phyloP scores from a whole-genome alignment of 2,329 filamentous ascomycete species.

The Fusarium lateritium region DNA sequence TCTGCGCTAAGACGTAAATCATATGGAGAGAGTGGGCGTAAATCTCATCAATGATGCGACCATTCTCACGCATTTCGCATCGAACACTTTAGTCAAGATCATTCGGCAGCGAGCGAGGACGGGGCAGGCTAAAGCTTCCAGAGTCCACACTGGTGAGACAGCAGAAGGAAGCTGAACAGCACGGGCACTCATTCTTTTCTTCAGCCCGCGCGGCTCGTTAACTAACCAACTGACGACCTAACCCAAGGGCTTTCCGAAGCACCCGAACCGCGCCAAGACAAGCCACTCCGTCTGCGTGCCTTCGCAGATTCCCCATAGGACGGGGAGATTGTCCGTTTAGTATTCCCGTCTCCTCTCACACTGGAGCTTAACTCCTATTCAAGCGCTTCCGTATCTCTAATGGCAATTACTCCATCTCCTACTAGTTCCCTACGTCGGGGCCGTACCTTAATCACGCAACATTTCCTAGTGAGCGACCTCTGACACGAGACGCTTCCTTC shows the following conservation, averaged over 20 bases:
- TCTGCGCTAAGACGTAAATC: background rate
- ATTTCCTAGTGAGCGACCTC: background rate
- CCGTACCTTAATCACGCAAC: constrained; percentile 9
- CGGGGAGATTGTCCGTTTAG: background rate
- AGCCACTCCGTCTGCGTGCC: background rate
- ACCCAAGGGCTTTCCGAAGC: background rate
- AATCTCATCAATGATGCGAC: background rate
- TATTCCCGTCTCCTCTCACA: background rate
- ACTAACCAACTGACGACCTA: background rate
- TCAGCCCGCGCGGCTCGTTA: background rate
- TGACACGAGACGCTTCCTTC: background rate
- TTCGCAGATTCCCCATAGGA: background rate
- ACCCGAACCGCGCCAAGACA: background rate
- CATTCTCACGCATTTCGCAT: background rate
- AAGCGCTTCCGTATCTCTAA: background rate
- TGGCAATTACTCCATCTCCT: background rate
- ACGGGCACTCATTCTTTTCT: too few relatives aligned
- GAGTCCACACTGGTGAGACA: background rate
- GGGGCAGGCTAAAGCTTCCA: background rate
- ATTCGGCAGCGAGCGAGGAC: background rate
- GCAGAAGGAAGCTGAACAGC: background rate
- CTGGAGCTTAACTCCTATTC: background rate
- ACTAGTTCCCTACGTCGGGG: background rate
- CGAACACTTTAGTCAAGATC: background rate
- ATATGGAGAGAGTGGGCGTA: background rate